Evolutionary conservation across 495 filamentous ascomycete genomes (phyloP).

Genomic region (Lasiosphaeria hispida): DNA sequence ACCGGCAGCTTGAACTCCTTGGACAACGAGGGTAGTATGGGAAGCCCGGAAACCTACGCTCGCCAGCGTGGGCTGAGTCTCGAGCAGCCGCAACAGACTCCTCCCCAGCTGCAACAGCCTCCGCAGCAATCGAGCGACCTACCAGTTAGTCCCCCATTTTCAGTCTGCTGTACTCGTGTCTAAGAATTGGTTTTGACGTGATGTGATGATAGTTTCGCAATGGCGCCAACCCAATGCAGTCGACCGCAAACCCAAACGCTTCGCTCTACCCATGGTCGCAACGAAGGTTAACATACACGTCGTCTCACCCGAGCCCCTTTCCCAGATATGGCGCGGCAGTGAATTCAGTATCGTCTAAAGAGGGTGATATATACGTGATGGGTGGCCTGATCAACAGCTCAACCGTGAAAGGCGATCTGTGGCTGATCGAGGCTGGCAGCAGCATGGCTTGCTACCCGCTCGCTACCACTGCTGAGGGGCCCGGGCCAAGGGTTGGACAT

Average conservation of each 20-base stretch:
- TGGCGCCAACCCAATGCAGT: slow-evolving; percentile 24
- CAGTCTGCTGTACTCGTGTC: not conserved
- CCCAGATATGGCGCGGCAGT: slow-evolving; percentile 96
- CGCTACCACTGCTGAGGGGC: slow-evolving; percentile 86
- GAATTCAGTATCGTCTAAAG: slow-evolving; percentile 88
- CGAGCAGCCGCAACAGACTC: slow-evolving; percentile 34
- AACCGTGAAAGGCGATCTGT: slow-evolving; percentile 93
- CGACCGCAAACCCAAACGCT: slow-evolving; percentile 43
- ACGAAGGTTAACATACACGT: slow-evolving; percentile 78
- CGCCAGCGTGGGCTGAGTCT: slow-evolving; percentile 38
- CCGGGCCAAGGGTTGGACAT: slow-evolving; percentile 93
- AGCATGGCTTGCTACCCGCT: slow-evolving; percentile 89
- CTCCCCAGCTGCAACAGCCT: slow-evolving; percentile 16
- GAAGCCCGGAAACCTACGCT: slow-evolving; percentile 49
- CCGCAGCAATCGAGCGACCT: slow-evolving; percentile 39
- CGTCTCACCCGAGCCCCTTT: slow-evolving; percentile 82
- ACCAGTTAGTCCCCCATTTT: slow-evolving; percentile 37
- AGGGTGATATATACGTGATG: slow-evolving; percentile 98
- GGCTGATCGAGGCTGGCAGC: slow-evolving; percentile 93
- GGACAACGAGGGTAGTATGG: slow-evolving; percentile 45
- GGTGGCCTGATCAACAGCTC: slow-evolving; percentile 91
- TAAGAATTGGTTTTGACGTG: slow-evolving; percentile 2
- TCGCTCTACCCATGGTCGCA: slow-evolving; percentile 96
- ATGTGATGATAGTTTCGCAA: slow-evolving; percentile 45
- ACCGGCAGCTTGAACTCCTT: slow-evolving; percentile 54